These are phyloP conservation scores for Neocucurbitaria cava DNA, from an alignment of 2,329 filamentous ascomycete species.

Conservation along the genomic window DNA sequence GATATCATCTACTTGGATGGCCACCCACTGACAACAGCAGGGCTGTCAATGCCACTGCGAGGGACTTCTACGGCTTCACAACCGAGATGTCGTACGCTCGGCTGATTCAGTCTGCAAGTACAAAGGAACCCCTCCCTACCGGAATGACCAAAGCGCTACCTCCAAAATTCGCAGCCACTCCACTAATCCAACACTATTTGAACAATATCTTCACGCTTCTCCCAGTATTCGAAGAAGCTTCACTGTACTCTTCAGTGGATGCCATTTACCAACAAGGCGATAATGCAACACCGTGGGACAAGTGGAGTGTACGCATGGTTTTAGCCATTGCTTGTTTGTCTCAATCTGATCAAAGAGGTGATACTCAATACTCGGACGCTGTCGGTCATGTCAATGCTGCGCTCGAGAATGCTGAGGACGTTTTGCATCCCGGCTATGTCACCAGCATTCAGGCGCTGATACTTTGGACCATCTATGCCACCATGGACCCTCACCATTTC, in stretches of 20 bases:
- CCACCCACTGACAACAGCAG: constrained; percentile 53
- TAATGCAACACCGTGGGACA: constrained; percentile 70
- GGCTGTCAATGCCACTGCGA: constrained; percentile 90
- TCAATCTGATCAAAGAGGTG: constrained; percentile 70
- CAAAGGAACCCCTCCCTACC: constrained; percentile 73
- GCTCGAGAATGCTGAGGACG: constrained; percentile 78
- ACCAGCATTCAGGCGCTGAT: constrained; percentile 87
- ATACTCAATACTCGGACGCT: constrained; percentile 69
- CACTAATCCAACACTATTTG: constrained; percentile 83
- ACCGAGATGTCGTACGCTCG: constrained; percentile 92
- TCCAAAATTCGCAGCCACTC: constrained; percentile 69
- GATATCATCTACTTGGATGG: not conserved
- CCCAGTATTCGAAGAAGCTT: constrained; percentile 82
- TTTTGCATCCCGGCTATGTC: constrained; percentile 83
- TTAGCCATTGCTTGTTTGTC: constrained; percentile 81
- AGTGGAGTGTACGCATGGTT: constrained; percentile 89
- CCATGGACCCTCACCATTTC: constrained; percentile 88
- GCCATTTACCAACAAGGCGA: constrained; percentile 77
- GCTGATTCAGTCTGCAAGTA: constrained; percentile 82
- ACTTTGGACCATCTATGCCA: constrained; percentile 85
- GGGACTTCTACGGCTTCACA: constrained; percentile 89
- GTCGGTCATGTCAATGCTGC: constrained; percentile 69
- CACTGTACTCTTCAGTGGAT: constrained; percentile 78
- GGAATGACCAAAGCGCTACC: constrained; percentile 69
- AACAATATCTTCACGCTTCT: constrained; percentile 80